Evolutionary conservation across 2,329 filamentous ascomycete genomes (phyloP).

Genomic region (Diplocarpon mali): DNA sequence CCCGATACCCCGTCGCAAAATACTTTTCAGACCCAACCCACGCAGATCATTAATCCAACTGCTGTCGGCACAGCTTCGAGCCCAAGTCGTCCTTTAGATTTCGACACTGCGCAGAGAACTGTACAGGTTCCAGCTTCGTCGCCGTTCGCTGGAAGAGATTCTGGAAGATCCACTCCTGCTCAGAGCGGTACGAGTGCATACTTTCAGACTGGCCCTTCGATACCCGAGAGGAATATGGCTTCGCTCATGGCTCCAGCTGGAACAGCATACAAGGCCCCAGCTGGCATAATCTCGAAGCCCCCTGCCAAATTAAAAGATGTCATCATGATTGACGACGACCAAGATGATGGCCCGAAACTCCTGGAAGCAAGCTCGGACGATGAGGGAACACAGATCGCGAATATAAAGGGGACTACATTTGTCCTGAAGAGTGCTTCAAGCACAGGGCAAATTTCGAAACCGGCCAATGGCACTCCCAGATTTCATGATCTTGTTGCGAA

Average conservation of each 20-base stretch:
- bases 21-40: conserved; percentile 32
- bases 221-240: conserved; percentile 29
- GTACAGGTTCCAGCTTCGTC: conserved; percentile 89
- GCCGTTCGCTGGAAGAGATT: conserved; percentile 33
- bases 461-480: conserved; percentile 34
- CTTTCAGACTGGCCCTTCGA: background rate
- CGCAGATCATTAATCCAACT: conserved; percentile 24
- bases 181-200: conserved; percentile 1
- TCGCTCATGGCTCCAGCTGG: conserved; percentile 65
- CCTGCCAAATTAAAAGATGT: conserved; percentile 28
- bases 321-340: conserved; percentile 42
- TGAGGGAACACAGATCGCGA: conserved; percentile 38
- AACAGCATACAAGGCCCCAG: conserved; percentile 52
- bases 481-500: conserved; percentile 22
- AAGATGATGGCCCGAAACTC: conserved; percentile 44
- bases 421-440: conserved; percentile 31
- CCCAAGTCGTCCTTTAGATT: conserved; percentile 5
- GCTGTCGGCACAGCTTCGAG: conserved; percentile 23
- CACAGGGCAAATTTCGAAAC: conserved; percentile 16
- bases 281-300: conserved; percentile 28
- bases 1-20: conserved; percentile 23
- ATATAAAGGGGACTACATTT: conserved; percentile 51
- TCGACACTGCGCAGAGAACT: conserved; percentile 24
- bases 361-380: conserved; percentile 56
- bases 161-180: conserved; percentile 2